Conservation (phyloP, 306 rosid genomes). For the Hippophae rhamnoides region DNA sequence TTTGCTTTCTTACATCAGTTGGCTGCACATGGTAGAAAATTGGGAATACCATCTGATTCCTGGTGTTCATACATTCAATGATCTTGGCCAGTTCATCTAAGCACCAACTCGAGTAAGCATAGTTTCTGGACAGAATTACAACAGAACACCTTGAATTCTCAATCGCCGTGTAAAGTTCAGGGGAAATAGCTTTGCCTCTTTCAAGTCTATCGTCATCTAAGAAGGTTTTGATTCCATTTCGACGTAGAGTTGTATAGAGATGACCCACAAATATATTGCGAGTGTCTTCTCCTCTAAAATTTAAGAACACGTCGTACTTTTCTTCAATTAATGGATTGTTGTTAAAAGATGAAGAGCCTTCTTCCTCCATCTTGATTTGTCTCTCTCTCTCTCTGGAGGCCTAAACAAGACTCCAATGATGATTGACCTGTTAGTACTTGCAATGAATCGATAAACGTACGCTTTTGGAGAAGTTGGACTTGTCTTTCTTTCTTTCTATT, state of each 20-base stretch:
- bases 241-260: not conserved
- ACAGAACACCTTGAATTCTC: not conserved
- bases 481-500: too few relatives aligned
- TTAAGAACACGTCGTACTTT: not conserved
- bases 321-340: too few relatives aligned
- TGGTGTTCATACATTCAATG: not conserved
- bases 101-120: constrained; percentile 9
- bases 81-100: constrained; percentile 2
- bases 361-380: too few relatives aligned
- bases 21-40: constrained; percentile 5
- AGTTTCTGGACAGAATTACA: not conserved
- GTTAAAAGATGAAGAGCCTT: too few relatives aligned
- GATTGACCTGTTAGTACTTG: too few relatives aligned
- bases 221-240: not conserved
- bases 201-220: not conserved
- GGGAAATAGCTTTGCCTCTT: not conserved
- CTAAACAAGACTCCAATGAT: too few relatives aligned
- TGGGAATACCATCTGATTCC: not conserved
- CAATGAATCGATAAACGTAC: too few relatives aligned
- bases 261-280: not conserved
- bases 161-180: not conserved
- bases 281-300: constrained; percentile 3
- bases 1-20: not conserved
- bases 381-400: too few relatives aligned
- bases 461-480: too few relatives aligned